These are phyloP conservation scores for Carex scoparia DNA, from an alignment of 176 grass and related monocot genomes.

Conservation along the genomic window DNA sequence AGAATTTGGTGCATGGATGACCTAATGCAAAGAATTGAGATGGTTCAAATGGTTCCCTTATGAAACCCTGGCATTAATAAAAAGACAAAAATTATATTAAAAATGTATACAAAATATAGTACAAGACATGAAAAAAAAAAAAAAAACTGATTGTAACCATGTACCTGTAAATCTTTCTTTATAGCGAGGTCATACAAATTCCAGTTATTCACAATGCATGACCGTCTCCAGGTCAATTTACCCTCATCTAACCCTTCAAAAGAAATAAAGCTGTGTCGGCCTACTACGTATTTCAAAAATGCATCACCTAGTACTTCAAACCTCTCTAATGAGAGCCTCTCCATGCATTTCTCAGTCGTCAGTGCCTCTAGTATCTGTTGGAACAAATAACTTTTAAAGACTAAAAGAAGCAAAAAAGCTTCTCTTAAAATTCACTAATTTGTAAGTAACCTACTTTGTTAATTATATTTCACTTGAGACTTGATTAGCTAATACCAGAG, in stretches of 20 bases:
- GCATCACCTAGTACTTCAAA: slow-evolving; percentile 97
- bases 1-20: slow-evolving; percentile 71
- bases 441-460: not conserved
- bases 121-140: not conserved
- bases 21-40: slow-evolving; percentile 78
- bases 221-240: slow-evolving; percentile 67
- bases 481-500: not conserved
- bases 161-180: slow-evolving; percentile 78
- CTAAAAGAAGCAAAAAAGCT: not conserved
- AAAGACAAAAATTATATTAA: slow-evolving; percentile 12
- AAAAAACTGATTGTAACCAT: not conserved
- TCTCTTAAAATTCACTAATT: not conserved
- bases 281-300: slow-evolving; percentile 91
- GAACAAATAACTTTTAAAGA: slow-evolving; percentile 25
- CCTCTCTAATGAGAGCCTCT: slow-evolving; percentile 82
- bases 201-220: slow-evolving; percentile 76
- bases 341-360: slow-evolving; percentile 94
- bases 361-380: slow-evolving; percentile 84
- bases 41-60: slow-evolving; percentile 81
- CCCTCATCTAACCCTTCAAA: slow-evolving; percentile 87
- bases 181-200: slow-evolving; percentile 80
- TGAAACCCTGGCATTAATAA: slow-evolving; percentile 61
- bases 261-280: slow-evolving; percentile 65
- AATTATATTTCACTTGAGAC: not conserved
- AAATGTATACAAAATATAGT: slow-evolving; percentile 2